Evolutionary conservation across 257 asterid genomes (phyloP), one percentile per base, ranked within the genome.

Genomic region (Nicotiana knightiana): DNA sequence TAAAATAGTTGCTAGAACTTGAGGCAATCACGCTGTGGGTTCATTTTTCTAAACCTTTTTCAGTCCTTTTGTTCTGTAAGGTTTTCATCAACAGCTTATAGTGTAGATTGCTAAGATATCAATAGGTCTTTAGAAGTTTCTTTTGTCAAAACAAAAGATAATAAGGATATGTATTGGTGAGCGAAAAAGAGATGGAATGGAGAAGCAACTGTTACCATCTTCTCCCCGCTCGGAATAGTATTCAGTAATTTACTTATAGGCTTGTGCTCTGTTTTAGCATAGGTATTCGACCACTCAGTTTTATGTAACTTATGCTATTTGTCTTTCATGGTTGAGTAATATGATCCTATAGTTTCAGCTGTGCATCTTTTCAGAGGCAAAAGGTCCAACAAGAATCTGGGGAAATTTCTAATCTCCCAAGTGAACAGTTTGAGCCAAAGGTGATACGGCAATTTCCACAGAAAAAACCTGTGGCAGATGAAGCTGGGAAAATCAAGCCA

Each of bases 381-480:
- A 93, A 91, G 89, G 84, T 90, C 63, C 93, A 88, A 30, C 80
- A 68, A 35, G 84, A 84, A 64, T 85, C 86, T n/a, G 85, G 67
- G 48, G 85, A 63, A 26, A 37, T 79, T 61, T 79, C 85, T 43
- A 82, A 81, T 32, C 28, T 62, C 53, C 21, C 77, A 2, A 65
- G 80, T 77, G 77, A 65, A 67, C 77, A 76, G 71, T 67, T 87
- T 88, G 86, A 83, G 15, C 94, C 91, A 4, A 93, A 91, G 81
- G 87, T 88, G 77, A 83, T 87, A 12, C 89, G 91, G 32, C 93
- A 91, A 63, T 92, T 88, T 82, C 90, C 86, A n/a, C 98, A 95
- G 89, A 90, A 83, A 65, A 89, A 83, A 68, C 91, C 96, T 32
- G 93, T 91, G 71, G 85, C 58, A 32, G 87, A 79, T 54, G 84